Percentiles rank a stretch among this genome's conserved stretches.
phyloP scores from a whole-genome alignment of 2,329 filamentous ascomycete species.

The Pseudocercospora crystallina region DNA sequence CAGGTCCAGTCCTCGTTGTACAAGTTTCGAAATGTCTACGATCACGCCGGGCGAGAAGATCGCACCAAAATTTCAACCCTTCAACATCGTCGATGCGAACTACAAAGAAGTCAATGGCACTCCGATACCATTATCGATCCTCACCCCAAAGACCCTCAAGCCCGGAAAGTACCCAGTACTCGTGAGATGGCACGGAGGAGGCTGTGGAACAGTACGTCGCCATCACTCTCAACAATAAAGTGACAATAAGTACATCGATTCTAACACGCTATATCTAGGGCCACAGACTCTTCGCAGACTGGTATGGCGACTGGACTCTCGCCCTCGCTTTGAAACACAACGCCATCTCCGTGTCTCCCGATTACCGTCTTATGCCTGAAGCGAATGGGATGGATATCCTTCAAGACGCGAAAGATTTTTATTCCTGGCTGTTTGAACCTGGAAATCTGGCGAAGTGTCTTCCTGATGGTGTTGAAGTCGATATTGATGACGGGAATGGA shows the following conservation, averaged over 20 bases:
- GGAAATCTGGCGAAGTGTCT: conserved; percentile 22
- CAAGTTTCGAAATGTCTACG: too few relatives aligned
- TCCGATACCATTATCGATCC: conserved; percentile 38
- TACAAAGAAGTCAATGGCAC: conserved; percentile 45
- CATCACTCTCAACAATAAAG: too few relatives aligned
- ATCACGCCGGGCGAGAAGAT: too few relatives aligned
- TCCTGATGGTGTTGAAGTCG: conserved; percentile 18
- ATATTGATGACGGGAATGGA: conserved; percentile 27
- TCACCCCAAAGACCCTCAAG: conserved; percentile 40
- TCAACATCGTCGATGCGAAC: conserved; percentile 40
- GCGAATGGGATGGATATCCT: conserved; percentile 48
- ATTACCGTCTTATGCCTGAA: conserved; percentile 56
- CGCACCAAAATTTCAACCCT: conserved; percentile 39
- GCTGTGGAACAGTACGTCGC: conserved; percentile 34
- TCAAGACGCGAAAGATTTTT: conserved; percentile 50
- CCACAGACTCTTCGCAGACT: conserved; percentile 17
- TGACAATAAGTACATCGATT: too few relatives aligned
- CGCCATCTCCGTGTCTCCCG: conserved; percentile 50
- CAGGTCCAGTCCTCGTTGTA: too few relatives aligned
- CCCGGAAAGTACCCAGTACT: conserved; percentile 41
- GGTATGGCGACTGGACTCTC: conserved; percentile 36
- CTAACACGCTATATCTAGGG: neutral
- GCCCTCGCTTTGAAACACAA: conserved; percentile 40
- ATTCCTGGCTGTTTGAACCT: conserved; percentile 43
- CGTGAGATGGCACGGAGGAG: conserved; percentile 48